Percentiles rank a stretch among this genome's conserved stretches.
Conservation (phyloP, 1,284 basidiomycete genomes). For the Apiotrichum sp. region DNA sequence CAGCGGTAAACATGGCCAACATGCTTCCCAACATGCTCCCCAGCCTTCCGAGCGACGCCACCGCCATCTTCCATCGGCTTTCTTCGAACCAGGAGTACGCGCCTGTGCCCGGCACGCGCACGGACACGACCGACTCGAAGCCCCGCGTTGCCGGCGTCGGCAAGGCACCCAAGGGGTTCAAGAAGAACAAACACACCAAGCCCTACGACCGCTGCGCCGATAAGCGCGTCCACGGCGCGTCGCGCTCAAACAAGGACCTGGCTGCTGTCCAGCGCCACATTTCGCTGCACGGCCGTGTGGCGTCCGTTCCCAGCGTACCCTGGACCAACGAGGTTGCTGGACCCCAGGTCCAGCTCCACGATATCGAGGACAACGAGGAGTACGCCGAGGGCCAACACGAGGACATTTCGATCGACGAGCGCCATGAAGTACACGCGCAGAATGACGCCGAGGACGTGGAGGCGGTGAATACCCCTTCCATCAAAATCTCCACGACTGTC, state of each 20-base stretch:
- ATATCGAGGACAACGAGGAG: no score
- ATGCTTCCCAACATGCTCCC: not conserved
- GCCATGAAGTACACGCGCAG: no score
- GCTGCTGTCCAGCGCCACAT: not conserved
- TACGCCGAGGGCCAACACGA: no score
- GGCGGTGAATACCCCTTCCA: no score
- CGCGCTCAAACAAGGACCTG: not conserved
- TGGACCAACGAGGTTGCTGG: no score
- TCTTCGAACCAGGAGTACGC: slow-evolving; percentile 28
- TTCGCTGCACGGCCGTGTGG: not conserved
- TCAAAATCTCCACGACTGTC: no score
- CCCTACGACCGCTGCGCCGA: not conserved
- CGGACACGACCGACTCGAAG: not conserved
- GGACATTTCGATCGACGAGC: no score
- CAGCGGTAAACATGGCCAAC: not conserved
- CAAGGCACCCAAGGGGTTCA: not conserved
- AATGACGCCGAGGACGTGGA: no score
- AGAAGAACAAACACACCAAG: not conserved
- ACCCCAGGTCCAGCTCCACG: no score
- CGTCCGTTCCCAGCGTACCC: no score
- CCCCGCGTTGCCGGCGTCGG: slow-evolving; percentile 9
- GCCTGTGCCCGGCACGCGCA: not conserved
- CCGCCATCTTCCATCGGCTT: slow-evolving; percentile 5
- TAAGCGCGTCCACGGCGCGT: no score
- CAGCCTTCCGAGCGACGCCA: not conserved